Base-by-base conservation (phyloP, 768 basidiomycete species). In the Suillus hirtellus region DNA sequence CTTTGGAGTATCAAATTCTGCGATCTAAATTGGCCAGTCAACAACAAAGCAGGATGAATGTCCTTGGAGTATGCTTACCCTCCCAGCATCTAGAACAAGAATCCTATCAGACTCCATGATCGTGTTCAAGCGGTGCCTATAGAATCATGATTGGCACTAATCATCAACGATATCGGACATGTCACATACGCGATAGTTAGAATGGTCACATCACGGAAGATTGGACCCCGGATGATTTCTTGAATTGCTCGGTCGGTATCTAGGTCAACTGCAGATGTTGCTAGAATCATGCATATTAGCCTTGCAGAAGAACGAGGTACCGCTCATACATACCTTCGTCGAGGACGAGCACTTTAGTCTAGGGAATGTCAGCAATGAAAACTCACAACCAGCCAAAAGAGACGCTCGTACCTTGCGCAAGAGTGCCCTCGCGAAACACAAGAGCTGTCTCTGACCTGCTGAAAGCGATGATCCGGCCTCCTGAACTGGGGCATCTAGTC, bases 201-300 rank as follows among this genome's bases (percentile, higher is more conserved):
- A 62, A 95, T 93, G 12, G 94, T 95, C 15, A 90, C 88, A 63
- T 89, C 77, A 3, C 81, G 76, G 71, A 96, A 96, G 37, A 89
- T 84, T 4, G 88, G 83, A 8, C 94, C 92, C 34, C 87, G 84
- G 53, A 96, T 90, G 65, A 95, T 94, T 12, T 88, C 87, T 78
- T 97, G 95, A 66, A 96, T 92, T 35, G 90, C 90, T 63, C 84
- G 84, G 72, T 96, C 95, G 10, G 94, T 96, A 71, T 96, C 93
- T 40, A 95, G 78, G 74, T 96, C 95, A 58, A 96, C 93, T 21
- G 93, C 93, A 43, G 89, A 92, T 6, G 93, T 96, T 3, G 93
- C 92, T 90, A 64, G 42, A 56, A 60, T 62, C 37, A 60, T 21
- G 54, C 21, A 19, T 14, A 56, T 60, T 52, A 63, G 40, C 38